Conservation (phyloP, 176 grass and related monocot species). For the Triticum dicoccoides region DNA sequence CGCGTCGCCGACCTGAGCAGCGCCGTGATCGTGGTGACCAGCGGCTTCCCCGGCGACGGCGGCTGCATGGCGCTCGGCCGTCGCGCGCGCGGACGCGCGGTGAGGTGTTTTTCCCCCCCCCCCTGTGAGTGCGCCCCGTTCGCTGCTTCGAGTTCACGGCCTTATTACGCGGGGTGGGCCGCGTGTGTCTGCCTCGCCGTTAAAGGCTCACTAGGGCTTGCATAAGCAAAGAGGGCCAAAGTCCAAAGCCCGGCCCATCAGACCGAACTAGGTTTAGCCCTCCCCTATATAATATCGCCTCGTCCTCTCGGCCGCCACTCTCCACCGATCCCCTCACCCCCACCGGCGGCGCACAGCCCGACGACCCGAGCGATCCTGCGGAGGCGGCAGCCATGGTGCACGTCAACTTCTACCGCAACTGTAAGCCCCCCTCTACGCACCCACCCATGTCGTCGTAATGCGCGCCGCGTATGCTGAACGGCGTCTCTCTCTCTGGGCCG, state of each 20-base stretch:
- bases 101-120: neutral
- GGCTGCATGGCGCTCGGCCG: slow-evolving; percentile 6
- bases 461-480: neutral
- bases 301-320: neutral
- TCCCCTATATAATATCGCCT: neutral
- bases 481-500: neutral
- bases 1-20: slow-evolving; percentile 40
- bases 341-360: neutral
- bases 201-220: neutral
- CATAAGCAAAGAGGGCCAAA: neutral
- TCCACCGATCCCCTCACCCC: neutral
- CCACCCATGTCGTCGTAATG: neutral
- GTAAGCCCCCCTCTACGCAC: slow-evolving; percentile 14
- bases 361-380: neutral
- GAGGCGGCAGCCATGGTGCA: slow-evolving; percentile 59
- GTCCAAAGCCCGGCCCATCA: neutral
- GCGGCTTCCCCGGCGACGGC: slow-evolving; percentile 2
- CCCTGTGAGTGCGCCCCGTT: neutral
- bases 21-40: slow-evolving; percentile 26
- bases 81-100: neutral
- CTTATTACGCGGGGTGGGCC: neutral
- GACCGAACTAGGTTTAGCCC: slow-evolving; percentile 21
- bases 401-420: slow-evolving; percentile 77
- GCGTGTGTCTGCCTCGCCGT: neutral
- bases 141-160: neutral